Percentiles rank a stretch among this genome's conserved stretches.
Evolutionary conservation across 768 basidiomycete genomes (phyloP).

Genomic region (Kockovaella imperatae): DNA sequence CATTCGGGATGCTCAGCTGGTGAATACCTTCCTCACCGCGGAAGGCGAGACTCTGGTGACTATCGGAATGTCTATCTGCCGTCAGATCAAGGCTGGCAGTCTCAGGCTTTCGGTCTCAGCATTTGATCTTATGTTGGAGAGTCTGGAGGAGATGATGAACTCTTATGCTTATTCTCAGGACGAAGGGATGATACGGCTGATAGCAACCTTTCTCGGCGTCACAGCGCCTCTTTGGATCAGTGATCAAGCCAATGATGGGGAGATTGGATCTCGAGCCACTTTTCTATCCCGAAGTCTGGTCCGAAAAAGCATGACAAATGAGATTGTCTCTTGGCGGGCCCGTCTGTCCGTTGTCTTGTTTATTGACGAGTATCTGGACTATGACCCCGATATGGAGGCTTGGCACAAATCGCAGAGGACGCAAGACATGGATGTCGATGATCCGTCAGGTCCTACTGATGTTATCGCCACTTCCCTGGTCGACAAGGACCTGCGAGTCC

Average conservation of each 20-base stretch:
- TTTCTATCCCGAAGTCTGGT: conserved; percentile 45
- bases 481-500: conserved; percentile 73
- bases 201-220: conserved; percentile 58
- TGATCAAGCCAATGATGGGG: conserved; percentile 35
- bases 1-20: conserved; percentile 25
- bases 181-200: conserved; percentile 52
- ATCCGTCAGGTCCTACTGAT: conserved; percentile 43
- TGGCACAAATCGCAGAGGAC: conserved; percentile 46
- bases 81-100: conserved; percentile 53
- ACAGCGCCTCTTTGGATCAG: conserved; percentile 58
- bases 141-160: conserved; percentile 52
- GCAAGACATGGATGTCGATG: conserved; percentile 20
- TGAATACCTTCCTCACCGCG: conserved; percentile 43
- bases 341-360: conserved; percentile 56
- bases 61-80: conserved; percentile 55
- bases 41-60: conserved; percentile 53
- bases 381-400: conserved; percentile 53
- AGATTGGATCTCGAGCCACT: conserved; percentile 51
- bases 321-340: conserved; percentile 58
- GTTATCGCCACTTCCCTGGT: conserved; percentile 51
- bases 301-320: conserved; percentile 46
- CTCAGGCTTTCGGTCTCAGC: conserved; percentile 53
- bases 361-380: conserved; percentile 57
- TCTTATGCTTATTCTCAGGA: conserved; percentile 55
- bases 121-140: conserved; percentile 53